Evolutionary conservation across 495 filamentous ascomycete genomes (phyloP), one percentile per base, ranked within the genome.

Genomic region (Immersiella caudata): DNA sequence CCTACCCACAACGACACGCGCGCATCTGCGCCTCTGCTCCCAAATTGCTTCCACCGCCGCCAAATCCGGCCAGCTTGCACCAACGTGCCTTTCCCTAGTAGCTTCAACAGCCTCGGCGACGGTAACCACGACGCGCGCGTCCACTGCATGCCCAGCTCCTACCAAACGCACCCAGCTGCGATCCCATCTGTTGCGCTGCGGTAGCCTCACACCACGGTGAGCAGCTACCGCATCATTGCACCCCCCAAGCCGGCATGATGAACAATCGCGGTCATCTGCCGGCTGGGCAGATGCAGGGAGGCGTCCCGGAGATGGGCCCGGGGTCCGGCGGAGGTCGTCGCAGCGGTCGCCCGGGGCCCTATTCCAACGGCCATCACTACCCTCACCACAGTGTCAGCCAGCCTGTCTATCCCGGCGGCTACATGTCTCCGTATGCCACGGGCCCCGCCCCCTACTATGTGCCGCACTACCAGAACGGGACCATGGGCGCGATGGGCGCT

Each of bases 181-280:
- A 33, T 56, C 16, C 29, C 56, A 60, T 52, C 52, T 63, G 40
- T 58, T 49, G 69, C 67, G 67, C 71, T 73, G 76, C 74, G 75
- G 78, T 77, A 74, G 75, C 75, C 75, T 78, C 76, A 75, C 77
- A 69, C 63, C 74, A 66, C 29, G 68, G 81, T 82, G 82, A 79
- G 78, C 75, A 81, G 75, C 80, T 81, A 78, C 81, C 80, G 82
- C 74, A 70, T 65, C 77, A 74, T 67, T 67, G 69, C 72, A 50
- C 73, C 63, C 74, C 81, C 82, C 83, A 84, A 71, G 83, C 85
- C 83, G 84, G 84, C 81, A 86, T 77, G 85, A 86, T 87, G 85
- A 86, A 85, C 78, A 79, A 77, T 76, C 82, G 78, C 80, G 75
- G 70, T 71, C 85, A 87, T 87, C 84, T 85, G 85, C 84, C 85